Base-by-base conservation (phyloP, 1,139 yeast genomes). In the Sugiyamaella grinbergsii region DNA sequence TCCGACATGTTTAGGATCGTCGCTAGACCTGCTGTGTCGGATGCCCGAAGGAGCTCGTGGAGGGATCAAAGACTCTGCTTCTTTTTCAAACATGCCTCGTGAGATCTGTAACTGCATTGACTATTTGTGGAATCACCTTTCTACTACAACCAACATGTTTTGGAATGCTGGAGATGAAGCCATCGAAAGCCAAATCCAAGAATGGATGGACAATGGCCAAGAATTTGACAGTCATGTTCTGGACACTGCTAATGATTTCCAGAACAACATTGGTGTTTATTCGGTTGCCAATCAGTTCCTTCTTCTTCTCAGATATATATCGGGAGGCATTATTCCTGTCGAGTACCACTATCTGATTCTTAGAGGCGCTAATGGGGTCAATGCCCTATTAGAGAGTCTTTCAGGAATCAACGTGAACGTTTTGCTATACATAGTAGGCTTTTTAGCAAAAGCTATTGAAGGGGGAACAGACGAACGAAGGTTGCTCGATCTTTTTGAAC, bases 321-420 rank as follows among this genome's bases (percentile, higher is more conserved):
- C 74, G 16, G 77, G 73, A 18, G 76, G 76, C 2, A 62, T 76
- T 7, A 64, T 76, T 10, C 68, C 75, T 0, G 61, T 55, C 15
- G 71, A 70, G 24, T 58, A 70, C 32, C 64, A 71, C 5, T 53
- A 56, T 31, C 31, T 53, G 18, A 50, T 52, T 16, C 52, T 64
- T 24, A 58, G 59, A 18, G 67, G 63, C 11, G 47, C 47, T 7
- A 58, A 48, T 8, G 67, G 62, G n/a, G 63, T 64, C 4, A 54
- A 62, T 29, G 55, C 58, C 42, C 58, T 72, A 1, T 51, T 74
- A 36, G 78, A 74, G 48, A 61, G 59, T 8, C 57, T 74, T 20
- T 74, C 76, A 3, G 63, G 74, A 1, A 59, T 70, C 29, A 67
- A 74, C 33, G 72, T 73, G 36, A 74, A 74, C 50, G 71, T 73